phyloP scores from a whole-genome alignment of 2,329 filamentous ascomycete genomes.

The Talaromyces sp. region DNA sequence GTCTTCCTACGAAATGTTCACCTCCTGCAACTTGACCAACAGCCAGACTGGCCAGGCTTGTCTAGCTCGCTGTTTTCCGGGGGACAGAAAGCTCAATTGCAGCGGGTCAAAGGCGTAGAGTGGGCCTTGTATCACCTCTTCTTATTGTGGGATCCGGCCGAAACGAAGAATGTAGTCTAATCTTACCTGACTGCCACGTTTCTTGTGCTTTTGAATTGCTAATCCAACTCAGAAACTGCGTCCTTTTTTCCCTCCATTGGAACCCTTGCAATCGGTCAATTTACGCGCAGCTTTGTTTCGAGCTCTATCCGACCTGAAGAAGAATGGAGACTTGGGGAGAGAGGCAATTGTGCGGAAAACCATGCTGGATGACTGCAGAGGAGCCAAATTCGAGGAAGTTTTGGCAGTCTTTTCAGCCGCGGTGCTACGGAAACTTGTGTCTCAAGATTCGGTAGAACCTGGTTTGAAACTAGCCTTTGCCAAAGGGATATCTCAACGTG shows the following conservation, averaged over 20 bases:
- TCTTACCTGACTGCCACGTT: neutral
- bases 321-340: constrained; percentile 73
- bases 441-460: constrained; percentile 34
- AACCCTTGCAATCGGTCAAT: constrained; percentile 86
- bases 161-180: constrained; percentile 53
- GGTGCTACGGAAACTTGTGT: constrained; percentile 67
- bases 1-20: constrained; percentile 80
- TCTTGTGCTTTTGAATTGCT: neutral
- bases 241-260: constrained; percentile 84
- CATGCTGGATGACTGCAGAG: constrained; percentile 94
- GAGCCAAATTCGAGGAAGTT: constrained; percentile 83
- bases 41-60: constrained; percentile 76
- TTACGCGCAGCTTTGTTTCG: constrained; percentile 79
- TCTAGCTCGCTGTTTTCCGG: constrained; percentile 66
- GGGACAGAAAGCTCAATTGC: constrained; percentile 69
- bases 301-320: constrained; percentile 79
- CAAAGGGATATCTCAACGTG: constrained; percentile 22
- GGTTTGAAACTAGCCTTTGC: constrained; percentile 57
- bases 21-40: constrained; percentile 72
- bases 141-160: constrained; percentile 72
- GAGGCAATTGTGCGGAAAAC: constrained; percentile 83
- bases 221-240: constrained; percentile 64
- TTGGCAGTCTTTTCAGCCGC: constrained; percentile 78
- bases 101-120: constrained; percentile 75
- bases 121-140: constrained; percentile 91